Conservation (phyloP, 2,329 filamentous ascomycete genomes). For the Malbranchea cinnamomea region DNA sequence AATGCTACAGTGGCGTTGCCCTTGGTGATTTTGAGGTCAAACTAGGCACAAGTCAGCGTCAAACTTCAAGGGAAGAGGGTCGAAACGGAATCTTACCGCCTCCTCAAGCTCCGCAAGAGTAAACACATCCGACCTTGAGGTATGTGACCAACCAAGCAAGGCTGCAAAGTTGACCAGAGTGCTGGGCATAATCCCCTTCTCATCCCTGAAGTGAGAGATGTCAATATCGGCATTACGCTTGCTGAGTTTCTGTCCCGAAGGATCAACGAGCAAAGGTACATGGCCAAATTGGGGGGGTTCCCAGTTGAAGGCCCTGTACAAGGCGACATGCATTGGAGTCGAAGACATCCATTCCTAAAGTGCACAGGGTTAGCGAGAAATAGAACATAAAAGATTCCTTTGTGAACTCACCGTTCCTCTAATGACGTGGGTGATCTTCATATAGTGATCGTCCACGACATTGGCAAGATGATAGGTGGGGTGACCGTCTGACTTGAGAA, state of each 20-base stretch:
- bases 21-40: constrained; percentile 76
- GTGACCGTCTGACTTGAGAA: constrained; percentile 80
- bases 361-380: constrained; percentile 1
- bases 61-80: not conserved
- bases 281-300: constrained; percentile 61
- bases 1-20: constrained; percentile 74
- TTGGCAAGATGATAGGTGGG: constrained; percentile 97
- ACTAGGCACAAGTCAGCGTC: constrained; percentile 34
- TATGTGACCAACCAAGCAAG: constrained; percentile 69
- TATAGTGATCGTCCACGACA: constrained; percentile 87
- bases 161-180: constrained; percentile 68
- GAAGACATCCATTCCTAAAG: constrained; percentile 83
- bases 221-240: constrained; percentile 64
- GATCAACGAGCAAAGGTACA: constrained; percentile 57
- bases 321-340: constrained; percentile 59
- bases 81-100: constrained; percentile 38
- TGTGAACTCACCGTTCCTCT: constrained; percentile 54
- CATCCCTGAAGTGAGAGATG: constrained; percentile 40
- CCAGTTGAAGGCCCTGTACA: constrained; percentile 72
- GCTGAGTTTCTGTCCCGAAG: constrained; percentile 61
- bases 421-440: constrained; percentile 93
- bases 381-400: not conserved
- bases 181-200: constrained; percentile 46
- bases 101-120: constrained; percentile 54
- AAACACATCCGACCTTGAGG: constrained; percentile 53